Conservation (phyloP, 2,329 filamentous ascomycete species). For the Penicillium sp. region DNA sequence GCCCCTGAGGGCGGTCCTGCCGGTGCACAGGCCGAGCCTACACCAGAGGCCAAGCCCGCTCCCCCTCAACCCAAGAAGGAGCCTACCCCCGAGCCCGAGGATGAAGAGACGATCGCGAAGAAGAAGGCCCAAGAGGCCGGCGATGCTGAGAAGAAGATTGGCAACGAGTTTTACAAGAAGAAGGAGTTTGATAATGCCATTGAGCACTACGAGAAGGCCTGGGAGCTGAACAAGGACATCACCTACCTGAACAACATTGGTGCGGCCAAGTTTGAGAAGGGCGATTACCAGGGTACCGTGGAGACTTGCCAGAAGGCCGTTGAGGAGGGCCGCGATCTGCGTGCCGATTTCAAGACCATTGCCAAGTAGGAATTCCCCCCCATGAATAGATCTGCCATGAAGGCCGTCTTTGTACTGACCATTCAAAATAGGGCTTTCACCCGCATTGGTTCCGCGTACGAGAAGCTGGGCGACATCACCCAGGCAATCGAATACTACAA, state of each 20-base stretch:
- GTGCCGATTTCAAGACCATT: slow-evolving; percentile 97
- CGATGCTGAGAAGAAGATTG: slow-evolving; percentile 90
- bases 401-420: slow-evolving; percentile 7
- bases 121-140: slow-evolving; percentile 90
- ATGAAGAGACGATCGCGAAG: slow-evolving; percentile 81
- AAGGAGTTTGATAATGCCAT: slow-evolving; percentile 94
- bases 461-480: slow-evolving; percentile 79
- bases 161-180: slow-evolving; percentile 98
- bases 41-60: slow-evolving; percentile 68
- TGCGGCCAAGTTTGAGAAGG: slow-evolving; percentile 94
- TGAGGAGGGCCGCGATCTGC: slow-evolving; percentile 83
- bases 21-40: slow-evolving; percentile 64
- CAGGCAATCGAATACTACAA: slow-evolving; percentile 88
- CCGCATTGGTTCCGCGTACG: slow-evolving; percentile 89
- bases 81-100: slow-evolving; percentile 64
- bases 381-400: not conserved
- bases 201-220: slow-evolving; percentile 90
- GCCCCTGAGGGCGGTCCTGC: slow-evolving; percentile 47
- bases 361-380: slow-evolving; percentile 64
- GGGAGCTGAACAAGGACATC: slow-evolving; percentile 94
- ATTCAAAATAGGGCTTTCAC: slow-evolving; percentile 68
- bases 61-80: slow-evolving; percentile 56
- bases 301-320: slow-evolving; percentile 85
- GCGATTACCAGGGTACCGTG: slow-evolving; percentile 85
- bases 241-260: slow-evolving; percentile 97